Percentiles rank a stretch among this genome's conserved stretches.
These are phyloP conservation scores for Saccharomyces hybrid DNA, from an alignment of 1,139 yeast genomes.

Conservation along the genomic window DNA sequence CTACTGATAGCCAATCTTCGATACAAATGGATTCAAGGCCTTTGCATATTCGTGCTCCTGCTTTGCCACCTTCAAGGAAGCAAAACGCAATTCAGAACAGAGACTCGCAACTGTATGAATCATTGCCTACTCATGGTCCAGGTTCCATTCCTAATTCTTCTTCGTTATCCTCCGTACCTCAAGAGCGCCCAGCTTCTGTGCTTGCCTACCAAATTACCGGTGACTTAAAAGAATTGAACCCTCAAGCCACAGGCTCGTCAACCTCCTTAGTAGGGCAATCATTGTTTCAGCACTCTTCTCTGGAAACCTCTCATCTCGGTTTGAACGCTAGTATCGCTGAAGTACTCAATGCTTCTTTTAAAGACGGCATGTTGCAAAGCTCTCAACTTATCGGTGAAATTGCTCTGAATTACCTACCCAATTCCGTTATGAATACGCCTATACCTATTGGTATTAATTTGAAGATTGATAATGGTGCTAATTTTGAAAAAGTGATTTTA, in stretches of 20 bases:
- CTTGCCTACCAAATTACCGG: conserved; percentile 23
- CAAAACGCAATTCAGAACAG: conserved; percentile 27
- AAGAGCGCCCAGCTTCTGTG: conserved; percentile 4
- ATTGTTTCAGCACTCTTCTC: conserved; percentile 43
- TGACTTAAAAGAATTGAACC: conserved; percentile 28
- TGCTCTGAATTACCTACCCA: conserved; percentile 55
- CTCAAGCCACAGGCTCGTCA: conserved; percentile 36
- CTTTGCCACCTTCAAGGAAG: conserved; percentile 54
- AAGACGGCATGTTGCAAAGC: conserved; percentile 51
- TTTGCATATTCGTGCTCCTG: conserved; percentile 22
- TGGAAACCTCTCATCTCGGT: conserved; percentile 43
- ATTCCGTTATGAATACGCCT: conserved; percentile 22
- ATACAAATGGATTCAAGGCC: conserved; percentile 6
- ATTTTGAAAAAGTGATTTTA: conserved; percentile 33
- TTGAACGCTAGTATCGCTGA: conserved; percentile 75
- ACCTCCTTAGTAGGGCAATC: conserved; percentile 21
- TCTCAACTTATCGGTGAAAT: conserved; percentile 71
- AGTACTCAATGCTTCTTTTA: conserved; percentile 64
- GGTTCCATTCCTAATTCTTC: not conserved
- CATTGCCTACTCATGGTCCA: not conserved
- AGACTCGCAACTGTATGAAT: not conserved
- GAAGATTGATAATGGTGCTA: conserved; percentile 26
- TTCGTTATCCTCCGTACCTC: not conserved
- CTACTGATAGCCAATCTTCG: not conserved
- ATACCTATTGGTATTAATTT: conserved; percentile 33